Evolutionary conservation across 768 basidiomycete genomes (phyloP).

Genomic region (Mycena vulgaris): DNA sequence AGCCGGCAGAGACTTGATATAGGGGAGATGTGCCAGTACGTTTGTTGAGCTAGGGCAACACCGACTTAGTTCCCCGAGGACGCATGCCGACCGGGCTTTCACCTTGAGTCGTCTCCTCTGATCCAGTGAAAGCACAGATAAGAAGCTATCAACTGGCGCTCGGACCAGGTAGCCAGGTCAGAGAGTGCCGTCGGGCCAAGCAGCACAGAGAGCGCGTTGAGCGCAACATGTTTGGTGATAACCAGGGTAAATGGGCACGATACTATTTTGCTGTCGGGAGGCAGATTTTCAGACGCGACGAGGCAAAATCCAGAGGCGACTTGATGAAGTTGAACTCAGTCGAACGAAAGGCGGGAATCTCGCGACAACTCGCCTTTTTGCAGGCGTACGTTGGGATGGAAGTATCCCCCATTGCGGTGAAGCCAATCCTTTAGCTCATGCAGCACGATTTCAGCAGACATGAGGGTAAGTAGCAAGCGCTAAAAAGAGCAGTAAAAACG

Average conservation of each 20-base stretch:
- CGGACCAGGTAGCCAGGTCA: constrained; percentile 61
- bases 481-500: too few species aligned
- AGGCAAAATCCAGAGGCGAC: constrained; percentile 65
- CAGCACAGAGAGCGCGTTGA: constrained; percentile 58
- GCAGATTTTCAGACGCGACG: constrained; percentile 64
- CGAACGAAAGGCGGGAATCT: background rate
- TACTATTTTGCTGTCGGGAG: constrained; percentile 68
- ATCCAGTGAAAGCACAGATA: constrained; percentile 81
- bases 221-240: constrained; percentile 69
- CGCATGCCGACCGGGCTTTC: constrained; percentile 24
- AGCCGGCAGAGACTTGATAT: constrained; percentile 78
- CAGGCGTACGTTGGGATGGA: constrained; percentile 65
- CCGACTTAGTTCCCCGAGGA: constrained; percentile 7
- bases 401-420: constrained; percentile 60
- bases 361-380: constrained; percentile 57
- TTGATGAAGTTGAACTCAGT: constrained; percentile 43
- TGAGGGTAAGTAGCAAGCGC: too few species aligned
- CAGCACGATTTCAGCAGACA: constrained; percentile 17
- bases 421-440: constrained; percentile 62
- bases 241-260: constrained; percentile 78
- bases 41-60: constrained; percentile 13
- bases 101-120: constrained; percentile 55
- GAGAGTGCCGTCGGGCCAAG: constrained; percentile 48
- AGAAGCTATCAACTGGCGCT: constrained; percentile 76
- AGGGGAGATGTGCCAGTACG: constrained; percentile 66